A percentile compares a stretch with the other conserved stretches of the same genome.
These are phyloP conservation scores for Letharia columbiana DNA, from an alignment of 495 filamentous ascomycete species.

Conservation along the genomic window DNA sequence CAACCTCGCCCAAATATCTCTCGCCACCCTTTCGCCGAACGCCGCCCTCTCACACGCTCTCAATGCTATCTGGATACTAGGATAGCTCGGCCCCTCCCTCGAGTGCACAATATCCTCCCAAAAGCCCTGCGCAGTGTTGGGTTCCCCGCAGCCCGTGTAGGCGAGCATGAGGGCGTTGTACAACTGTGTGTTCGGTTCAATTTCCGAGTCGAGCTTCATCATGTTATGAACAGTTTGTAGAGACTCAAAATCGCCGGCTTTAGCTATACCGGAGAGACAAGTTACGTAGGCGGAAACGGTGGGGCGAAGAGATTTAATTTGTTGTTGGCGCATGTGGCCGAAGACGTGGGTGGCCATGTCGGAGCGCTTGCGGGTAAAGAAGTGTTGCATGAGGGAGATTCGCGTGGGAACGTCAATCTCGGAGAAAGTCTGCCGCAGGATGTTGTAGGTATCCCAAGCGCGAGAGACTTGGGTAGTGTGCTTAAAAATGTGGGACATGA, in stretches of 20 bases:
- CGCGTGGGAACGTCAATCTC: conserved; percentile 56
- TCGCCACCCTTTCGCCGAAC: conserved; percentile 55
- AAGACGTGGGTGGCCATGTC: conserved; percentile 83
- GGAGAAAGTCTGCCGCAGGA: conserved; percentile 68
- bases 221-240: conserved; percentile 77
- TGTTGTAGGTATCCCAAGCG: conserved; percentile 73
- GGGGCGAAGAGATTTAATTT: conserved; percentile 48
- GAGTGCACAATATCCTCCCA: conserved; percentile 74
- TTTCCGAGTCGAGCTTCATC: conserved; percentile 74
- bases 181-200: conserved; percentile 68
- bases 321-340: conserved; percentile 74
- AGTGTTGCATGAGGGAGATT: conserved; percentile 66
- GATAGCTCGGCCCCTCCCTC: conserved; percentile 72
- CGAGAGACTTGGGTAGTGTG: conserved; percentile 48
- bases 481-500: conserved; percentile 60
- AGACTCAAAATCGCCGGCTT: conserved; percentile 49
- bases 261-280: conserved; percentile 68
- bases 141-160: conserved; percentile 57
- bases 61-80: conserved; percentile 68
- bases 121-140: conserved; percentile 58
- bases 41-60: conserved; percentile 58
- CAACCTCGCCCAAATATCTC: conserved; percentile 66
- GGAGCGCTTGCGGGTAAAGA: conserved; percentile 65
- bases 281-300: conserved; percentile 63
- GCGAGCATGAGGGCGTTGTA: conserved; percentile 81